Conservation (phyloP, 108 stramenopile genomes). For the Stephanodiscus triporus region DNA sequence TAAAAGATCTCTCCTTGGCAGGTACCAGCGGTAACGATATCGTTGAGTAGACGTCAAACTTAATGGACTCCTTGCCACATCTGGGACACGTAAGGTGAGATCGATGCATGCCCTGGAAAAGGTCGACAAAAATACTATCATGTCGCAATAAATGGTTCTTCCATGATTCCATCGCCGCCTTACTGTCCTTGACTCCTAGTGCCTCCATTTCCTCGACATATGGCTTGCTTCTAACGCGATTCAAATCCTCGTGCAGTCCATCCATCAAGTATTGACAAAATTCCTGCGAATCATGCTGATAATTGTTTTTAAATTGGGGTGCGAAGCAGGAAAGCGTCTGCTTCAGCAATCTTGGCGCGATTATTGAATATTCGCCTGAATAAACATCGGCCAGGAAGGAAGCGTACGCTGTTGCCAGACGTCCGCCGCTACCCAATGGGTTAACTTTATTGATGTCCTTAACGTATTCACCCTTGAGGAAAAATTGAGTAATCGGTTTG, state of each 20-base stretch:
- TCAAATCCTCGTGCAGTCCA: constrained; percentile 86
- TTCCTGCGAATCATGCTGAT: constrained; percentile 94
- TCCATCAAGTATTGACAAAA: constrained; percentile 89
- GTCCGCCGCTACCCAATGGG: constrained; percentile 87
- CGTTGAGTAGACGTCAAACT: constrained; percentile 90
- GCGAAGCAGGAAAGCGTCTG: constrained; percentile 79
- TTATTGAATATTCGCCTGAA: constrained; percentile 70
- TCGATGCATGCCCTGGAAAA: constrained; percentile 88
- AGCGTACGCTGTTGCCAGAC: constrained; percentile 86
- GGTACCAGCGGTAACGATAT: constrained; percentile 79
- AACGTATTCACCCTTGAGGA: constrained; percentile 74
- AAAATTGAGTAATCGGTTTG: constrained; percentile 84
- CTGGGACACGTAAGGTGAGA: constrained; percentile 87
- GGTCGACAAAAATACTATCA: constrained; percentile 87
- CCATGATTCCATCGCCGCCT: constrained; percentile 87
- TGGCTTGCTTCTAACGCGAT: constrained; percentile 76
- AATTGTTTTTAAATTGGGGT: constrained; percentile 89
- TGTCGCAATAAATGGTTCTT: constrained; percentile 80
- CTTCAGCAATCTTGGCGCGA: constrained; percentile 86
- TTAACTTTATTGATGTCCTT: constrained; percentile 75
- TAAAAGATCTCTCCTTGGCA: constrained; percentile 52
- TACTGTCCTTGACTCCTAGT: constrained; percentile 82
- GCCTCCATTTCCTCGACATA: constrained; percentile 92
- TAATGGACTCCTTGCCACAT: constrained; percentile 85
- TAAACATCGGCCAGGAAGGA: constrained; percentile 81